Conservation (phyloP, 1,284 basidiomycete species). For the Ceratobasidium sp. region DNA sequence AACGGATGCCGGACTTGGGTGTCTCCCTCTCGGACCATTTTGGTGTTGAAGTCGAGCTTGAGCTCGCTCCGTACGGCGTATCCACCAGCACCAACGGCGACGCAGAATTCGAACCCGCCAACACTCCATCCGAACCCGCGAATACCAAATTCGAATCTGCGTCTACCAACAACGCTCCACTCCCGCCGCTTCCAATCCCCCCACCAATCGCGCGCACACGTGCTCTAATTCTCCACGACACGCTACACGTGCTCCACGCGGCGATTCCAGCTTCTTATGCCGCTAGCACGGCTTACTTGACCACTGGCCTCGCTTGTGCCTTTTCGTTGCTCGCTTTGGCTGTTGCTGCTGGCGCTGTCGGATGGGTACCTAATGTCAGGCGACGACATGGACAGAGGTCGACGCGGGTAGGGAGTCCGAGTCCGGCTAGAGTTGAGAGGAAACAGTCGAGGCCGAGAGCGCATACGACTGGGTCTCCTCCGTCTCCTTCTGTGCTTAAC, state of each 20-base stretch:
- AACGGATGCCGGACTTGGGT: conserved; percentile 76
- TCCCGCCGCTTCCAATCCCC: conserved; percentile 32
- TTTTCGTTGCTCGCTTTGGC: conserved; percentile 39
- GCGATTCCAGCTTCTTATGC: conserved; percentile 44
- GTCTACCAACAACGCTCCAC: not conserved
- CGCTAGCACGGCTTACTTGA: conserved; percentile 38
- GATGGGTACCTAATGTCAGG: conserved; percentile 34
- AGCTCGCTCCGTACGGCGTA: conserved; percentile 58
- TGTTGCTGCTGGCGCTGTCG: conserved; percentile 39
- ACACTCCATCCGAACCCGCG: not conserved
- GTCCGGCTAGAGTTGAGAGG: conserved; percentile 30
- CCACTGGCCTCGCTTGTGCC: conserved; percentile 40
- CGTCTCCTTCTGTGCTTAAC: not conserved
- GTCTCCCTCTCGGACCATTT: conserved; percentile 97
- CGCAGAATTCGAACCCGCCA: not conserved
- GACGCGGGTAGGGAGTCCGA: conserved; percentile 2
- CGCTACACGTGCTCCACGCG: conserved; percentile 40
- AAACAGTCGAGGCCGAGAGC: conserved; percentile 34
- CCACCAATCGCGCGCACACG: conserved; percentile 41
- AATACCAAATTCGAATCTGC: not conserved
- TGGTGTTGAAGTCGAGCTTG: conserved; percentile 85
- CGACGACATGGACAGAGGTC: not conserved
- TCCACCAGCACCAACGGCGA: not conserved
- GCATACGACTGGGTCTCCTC: conserved; percentile 22
- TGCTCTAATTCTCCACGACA: conserved; percentile 32